Base-by-base conservation (phyloP, 768 basidiomycete species). In the Polyporus arcularius region DNA sequence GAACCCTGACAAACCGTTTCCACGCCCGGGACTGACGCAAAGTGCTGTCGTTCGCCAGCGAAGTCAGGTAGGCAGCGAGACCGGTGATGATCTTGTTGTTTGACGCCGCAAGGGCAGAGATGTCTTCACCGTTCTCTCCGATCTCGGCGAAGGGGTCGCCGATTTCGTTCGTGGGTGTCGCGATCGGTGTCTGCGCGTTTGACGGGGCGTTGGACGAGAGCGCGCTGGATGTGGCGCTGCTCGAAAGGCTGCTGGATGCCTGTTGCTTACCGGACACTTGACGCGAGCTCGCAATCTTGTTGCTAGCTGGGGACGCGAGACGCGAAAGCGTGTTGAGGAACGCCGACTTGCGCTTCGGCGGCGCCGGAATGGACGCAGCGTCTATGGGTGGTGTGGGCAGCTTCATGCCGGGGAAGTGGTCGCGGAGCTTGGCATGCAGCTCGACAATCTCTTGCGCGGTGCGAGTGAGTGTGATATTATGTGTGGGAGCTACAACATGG, bases 321-420 rank as follows among this genome's bases (percentile, higher is more conserved):
- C 90, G 87, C 21, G 90, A 92, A 52, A 94, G 84, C 48, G 92
- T 94, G 72, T 91, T 91, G 62, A 94, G 80, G 73, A 94, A 94
- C 39, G 83, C 89, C 26, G 89, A 91, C 74, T 89, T 92, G 71
- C 89, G 87, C 74, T 93, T 93, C 7, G 74, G 69, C 4, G 81
- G 80, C 39, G 81, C 77, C 7, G 85, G 84, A 11, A 88, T 73
- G 21, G 78, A 71, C 28, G 82, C 73, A 41, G 82, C 64, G 69
- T 87, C 83, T 64, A 90, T 78, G 62, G 89, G 88, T 45, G 90
- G 75, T 35, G 76, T 71, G 38, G 88, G 92, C 61, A 88, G 77
- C 61, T 78, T 82, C 66, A 79, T 74, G 60, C 74, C 76, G 30
- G 87, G 83, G 69, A 86, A 76, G 18, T 82, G 72, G 57, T 90